Evolutionary conservation across 306 rosid genomes (phyloP), one percentile per base, ranked within the genome.

Genomic region (Dalbergia oliveri): DNA sequence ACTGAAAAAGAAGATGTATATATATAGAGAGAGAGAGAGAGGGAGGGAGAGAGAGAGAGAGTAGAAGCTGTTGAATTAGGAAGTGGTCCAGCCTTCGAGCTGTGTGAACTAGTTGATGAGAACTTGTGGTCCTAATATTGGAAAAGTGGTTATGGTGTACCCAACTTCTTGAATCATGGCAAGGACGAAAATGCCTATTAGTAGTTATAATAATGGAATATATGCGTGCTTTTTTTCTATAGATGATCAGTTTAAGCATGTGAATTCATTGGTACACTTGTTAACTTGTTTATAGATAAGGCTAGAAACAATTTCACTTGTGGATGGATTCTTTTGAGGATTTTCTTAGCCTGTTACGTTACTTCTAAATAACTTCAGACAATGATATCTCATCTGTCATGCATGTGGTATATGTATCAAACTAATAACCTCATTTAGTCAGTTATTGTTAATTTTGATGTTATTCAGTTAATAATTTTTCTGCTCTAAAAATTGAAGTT

Each of bases 1-100:
- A 45, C 78, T 66, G 71, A n/a, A n/a, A n/a, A n/a, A n/a, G n/a
- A n/a, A n/a, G n/a, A n/a, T n/a, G n/a, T n/a, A n/a, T n/a, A n/a
- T n/a, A n/a, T n/a, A n/a, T n/a, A n/a, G n/a, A n/a, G 76, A 59
- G 71, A 60, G 66, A 35, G 31, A 64, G 72, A 73, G 59, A 49
- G 34, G 71, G 75, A 73, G 76, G 49, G 82, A 70, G 79, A 72
- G 79, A 53, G 51, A 62, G 73, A 74, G 72, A 33, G 10, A 14
- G 33, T 19, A 9, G 21, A 72, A 73, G 73, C 54, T 79, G 47
- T 66, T 84, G 78, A 78, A 60, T 60, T 26, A 74, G 86, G 82
- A 80, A 66, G 89, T 89, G 98, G 97, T 92, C 93, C 97, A 66
- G 47, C n/a, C 35, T 50, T 67, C 21, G n/a, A 69, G 73, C 33